A percentile compares a stretch with the other conserved stretches of the same genome.
Evolutionary conservation across 768 basidiomycete genomes (phyloP).

Genomic region (Tremella mesenterica): DNA sequence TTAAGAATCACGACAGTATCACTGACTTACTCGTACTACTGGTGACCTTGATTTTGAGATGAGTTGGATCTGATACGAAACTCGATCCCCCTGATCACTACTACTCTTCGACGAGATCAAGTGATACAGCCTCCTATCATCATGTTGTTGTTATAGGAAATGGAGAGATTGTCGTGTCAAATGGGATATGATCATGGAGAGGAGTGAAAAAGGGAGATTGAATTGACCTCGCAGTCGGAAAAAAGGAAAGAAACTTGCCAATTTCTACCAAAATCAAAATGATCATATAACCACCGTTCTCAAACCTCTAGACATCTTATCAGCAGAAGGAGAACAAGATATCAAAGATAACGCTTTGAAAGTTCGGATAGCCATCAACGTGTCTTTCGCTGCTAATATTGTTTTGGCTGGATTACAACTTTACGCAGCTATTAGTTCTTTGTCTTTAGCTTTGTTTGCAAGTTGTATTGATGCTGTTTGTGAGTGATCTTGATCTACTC

Average conservation of each 20-base stretch:
- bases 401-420: constrained; percentile 53
- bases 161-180: no score
- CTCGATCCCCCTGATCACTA: no score
- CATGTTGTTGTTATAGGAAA: no score
- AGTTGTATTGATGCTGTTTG: constrained; percentile 70
- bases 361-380: constrained; percentile 82
- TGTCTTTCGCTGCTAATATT: constrained; percentile 70
- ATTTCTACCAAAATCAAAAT: constrained; percentile 43
- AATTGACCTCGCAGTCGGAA: constrained; percentile 15
- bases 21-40: not conserved
- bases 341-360: constrained; percentile 61
- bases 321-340: constrained; percentile 65
- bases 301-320: constrained; percentile 83
- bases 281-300: constrained; percentile 70
- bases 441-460: constrained; percentile 76
- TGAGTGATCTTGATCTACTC: constrained; percentile 6
- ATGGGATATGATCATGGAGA: not conserved
- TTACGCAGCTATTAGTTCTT: constrained; percentile 79
- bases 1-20: no score
- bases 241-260: constrained; percentile 38
- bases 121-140: no score
- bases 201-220: not conserved
- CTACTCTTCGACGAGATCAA: no score
- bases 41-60: not conserved
- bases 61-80: no score